Percentiles rank a stretch among this genome's conserved stretches.
Conservation (phyloP, 306 rosid genomes). For the Crotalaria pallida region DNA sequence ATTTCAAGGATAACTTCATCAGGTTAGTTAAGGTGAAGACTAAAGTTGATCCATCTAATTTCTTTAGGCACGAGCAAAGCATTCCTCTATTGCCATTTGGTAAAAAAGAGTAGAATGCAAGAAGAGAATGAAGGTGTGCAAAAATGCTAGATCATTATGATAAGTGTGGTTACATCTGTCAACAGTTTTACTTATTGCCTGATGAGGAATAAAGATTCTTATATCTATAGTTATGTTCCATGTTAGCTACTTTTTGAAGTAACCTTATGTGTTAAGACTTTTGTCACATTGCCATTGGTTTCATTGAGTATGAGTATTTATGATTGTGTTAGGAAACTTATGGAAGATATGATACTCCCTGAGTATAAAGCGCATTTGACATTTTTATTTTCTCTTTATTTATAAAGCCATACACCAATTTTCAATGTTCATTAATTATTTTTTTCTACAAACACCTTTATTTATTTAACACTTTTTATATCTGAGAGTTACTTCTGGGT, state of each 20-base stretch:
- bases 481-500: too few relatives aligned
- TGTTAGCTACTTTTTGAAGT: not conserved
- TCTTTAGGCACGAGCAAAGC: slow-evolving; percentile 53
- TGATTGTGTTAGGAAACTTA: not conserved
- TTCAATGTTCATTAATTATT: too few relatives aligned
- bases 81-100: slow-evolving; percentile 27
- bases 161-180: not conserved
- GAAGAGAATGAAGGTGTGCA: not conserved
- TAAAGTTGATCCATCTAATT: slow-evolving; percentile 42
- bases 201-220: not conserved
- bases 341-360: too few relatives aligned
- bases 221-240: not conserved
- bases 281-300: not conserved
- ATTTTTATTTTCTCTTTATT: too few relatives aligned
- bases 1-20: slow-evolving; percentile 35
- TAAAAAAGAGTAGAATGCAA: not conserved
- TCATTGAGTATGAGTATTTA: not conserved
- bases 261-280: not conserved
- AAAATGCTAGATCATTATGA: not conserved
- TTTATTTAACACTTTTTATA: too few relatives aligned
- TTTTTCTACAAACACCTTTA: too few relatives aligned
- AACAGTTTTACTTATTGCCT: not conserved
- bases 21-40: slow-evolving; percentile 39
- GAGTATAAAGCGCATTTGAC: too few relatives aligned
- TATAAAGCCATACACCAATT: too few relatives aligned